Percentiles rank a stretch among this genome's conserved stretches.
Conservation (phyloP, 768 basidiomycete genomes). For the Gelatoporia subvermispora region DNA sequence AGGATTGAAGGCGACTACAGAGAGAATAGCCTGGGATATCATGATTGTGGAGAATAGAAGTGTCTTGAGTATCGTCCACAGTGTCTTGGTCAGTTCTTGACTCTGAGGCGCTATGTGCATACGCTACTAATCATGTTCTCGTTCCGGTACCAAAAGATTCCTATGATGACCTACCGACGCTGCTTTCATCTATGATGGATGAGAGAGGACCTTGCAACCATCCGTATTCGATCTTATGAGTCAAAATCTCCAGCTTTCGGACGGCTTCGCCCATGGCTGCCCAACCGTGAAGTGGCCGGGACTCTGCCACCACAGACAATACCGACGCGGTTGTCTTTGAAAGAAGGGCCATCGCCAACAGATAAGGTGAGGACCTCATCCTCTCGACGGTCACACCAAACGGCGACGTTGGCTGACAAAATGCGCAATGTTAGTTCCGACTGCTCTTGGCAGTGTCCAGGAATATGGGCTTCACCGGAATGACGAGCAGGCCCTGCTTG, state of each 20-base stretch:
- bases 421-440: background rate
- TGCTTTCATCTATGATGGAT: conserved; percentile 19
- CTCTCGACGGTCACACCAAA: conserved; percentile 13
- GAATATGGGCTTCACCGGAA: conserved; percentile 6
- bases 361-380: conserved; percentile 14
- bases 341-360: conserved; percentile 21
- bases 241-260: conserved; percentile 14
- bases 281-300: conserved; percentile 21
- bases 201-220: conserved; percentile 27
- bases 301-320: conserved; percentile 22
- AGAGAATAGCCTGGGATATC: conserved; percentile 59
- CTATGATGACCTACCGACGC: conserved; percentile 21
- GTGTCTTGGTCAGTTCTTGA: conserved; percentile 38
- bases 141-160: background rate
- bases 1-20: conserved; percentile 47
- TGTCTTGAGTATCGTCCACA: conserved; percentile 72
- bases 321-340: conserved; percentile 17
- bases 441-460: background rate
- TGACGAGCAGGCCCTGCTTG: conserved; percentile 9
- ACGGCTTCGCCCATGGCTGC: conserved; percentile 16
- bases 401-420: conserved; percentile 3
- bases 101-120: conserved; percentile 24
- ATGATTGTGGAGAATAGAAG: conserved; percentile 70
- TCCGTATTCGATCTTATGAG: conserved; percentile 17
- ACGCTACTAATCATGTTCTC: background rate